These are phyloP conservation scores for Cyclotella baltica DNA, from an alignment of 108 stramenopile genomes.

Conservation along the genomic window DNA sequence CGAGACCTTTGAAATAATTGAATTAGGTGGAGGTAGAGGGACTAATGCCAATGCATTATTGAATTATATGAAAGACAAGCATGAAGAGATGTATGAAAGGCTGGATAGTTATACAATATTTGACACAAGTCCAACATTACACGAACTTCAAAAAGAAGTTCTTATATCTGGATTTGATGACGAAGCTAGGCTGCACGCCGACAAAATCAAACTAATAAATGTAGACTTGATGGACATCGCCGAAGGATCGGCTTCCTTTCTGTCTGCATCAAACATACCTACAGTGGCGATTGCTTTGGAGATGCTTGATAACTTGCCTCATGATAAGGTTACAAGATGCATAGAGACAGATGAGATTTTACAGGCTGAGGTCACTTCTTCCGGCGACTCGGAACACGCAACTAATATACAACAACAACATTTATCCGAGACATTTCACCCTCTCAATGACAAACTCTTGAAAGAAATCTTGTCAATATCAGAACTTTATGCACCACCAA, in stretches of 20 bases:
- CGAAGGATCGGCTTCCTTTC: conserved; percentile 59
- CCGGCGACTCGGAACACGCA: background rate
- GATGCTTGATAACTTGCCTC: conserved; percentile 86
- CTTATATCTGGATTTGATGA: background rate
- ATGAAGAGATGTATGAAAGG: conserved; percentile 63
- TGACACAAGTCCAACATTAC: conserved; percentile 81
- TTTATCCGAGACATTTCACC: conserved; percentile 63
- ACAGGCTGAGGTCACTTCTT: conserved; percentile 63
- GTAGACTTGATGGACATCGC: conserved; percentile 79
- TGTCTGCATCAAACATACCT: conserved; percentile 56
- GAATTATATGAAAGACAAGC: conserved; percentile 51
- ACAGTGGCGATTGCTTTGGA: conserved; percentile 78
- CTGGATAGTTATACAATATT: conserved; percentile 72
- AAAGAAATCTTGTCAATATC: conserved; percentile 53
- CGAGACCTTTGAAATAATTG: conserved; percentile 66
- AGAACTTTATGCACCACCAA: conserved; percentile 39
- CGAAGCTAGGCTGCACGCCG: conserved; percentile 47
- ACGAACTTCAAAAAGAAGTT: conserved; percentile 61
- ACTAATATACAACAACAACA: conserved; percentile 17
- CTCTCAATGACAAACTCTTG: conserved; percentile 71
- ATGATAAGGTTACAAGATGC: conserved; percentile 73
- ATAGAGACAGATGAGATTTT: conserved; percentile 54
- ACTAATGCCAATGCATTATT: conserved; percentile 82
- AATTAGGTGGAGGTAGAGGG: conserved; percentile 84
- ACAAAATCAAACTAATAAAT: conserved; percentile 63